These are phyloP conservation scores for Geotrichum histeridarum DNA, from an alignment of 1,139 yeast species.

Conservation along the genomic window DNA sequence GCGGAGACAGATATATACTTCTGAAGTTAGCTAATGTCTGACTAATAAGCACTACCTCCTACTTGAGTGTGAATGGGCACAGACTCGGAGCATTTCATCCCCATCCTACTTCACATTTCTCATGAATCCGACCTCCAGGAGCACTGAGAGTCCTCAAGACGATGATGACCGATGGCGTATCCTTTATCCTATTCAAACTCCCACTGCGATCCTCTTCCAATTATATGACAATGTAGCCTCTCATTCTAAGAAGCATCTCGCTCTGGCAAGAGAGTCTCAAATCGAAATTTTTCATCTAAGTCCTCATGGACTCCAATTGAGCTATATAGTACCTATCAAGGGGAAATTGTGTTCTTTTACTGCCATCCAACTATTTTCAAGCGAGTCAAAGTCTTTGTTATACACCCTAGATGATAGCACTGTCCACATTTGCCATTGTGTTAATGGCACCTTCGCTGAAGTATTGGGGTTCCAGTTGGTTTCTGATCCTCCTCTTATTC, in stretches of 20 bases:
- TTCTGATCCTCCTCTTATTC: background rate
- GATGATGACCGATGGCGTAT: background rate
- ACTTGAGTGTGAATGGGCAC: too few relatives aligned
- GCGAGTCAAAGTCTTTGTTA: background rate
- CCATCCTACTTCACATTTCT: background rate
- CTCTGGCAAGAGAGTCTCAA: background rate
- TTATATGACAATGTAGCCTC: background rate
- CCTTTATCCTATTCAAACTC: constrained; percentile 5
- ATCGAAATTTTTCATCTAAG: background rate
- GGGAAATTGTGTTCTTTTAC: background rate
- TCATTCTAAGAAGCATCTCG: background rate
- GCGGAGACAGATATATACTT: too few relatives aligned
- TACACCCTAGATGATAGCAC: constrained; percentile 1
- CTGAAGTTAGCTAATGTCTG: too few relatives aligned
- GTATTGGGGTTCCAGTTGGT: background rate
- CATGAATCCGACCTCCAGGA: background rate
- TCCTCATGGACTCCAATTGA: background rate
- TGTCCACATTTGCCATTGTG: background rate
- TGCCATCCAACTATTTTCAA: background rate
- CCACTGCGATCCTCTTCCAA: constrained; percentile 1
- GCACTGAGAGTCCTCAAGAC: background rate
- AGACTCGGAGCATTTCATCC: background rate
- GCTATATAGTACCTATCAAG: background rate
- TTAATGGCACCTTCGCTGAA: background rate
- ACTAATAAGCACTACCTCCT: too few relatives aligned